Conservation (phyloP, 1,284 basidiomycete species). For the Schizophyllum amplum region DNA sequence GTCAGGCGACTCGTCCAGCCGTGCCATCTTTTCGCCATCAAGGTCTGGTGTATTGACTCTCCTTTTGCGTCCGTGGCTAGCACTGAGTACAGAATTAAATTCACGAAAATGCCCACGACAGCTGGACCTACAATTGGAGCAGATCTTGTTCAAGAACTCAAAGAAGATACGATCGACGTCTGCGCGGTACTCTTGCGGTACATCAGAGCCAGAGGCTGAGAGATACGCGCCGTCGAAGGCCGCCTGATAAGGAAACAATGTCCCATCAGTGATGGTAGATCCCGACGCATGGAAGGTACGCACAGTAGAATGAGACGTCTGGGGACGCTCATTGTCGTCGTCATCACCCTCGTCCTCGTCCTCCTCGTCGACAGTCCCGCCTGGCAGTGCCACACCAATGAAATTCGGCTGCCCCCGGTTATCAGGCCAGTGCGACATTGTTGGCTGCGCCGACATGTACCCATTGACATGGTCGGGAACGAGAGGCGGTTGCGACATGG, state of each 20-base stretch:
- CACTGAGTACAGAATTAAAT: conserved; percentile 42
- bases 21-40: conserved; percentile 99
- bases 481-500: background rate
- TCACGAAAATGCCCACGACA: conserved; percentile 4
- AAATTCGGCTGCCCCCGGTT: background rate
- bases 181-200: conserved; percentile 72
- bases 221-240: conserved; percentile 15
- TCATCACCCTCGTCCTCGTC: conserved; percentile 28
- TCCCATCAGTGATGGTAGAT: background rate
- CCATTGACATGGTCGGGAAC: background rate
- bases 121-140: conserved; percentile 75
- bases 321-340: conserved; percentile 18
- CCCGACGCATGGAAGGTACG: background rate
- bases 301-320: background rate
- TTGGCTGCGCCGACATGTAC: background rate
- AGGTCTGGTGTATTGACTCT: conserved; percentile 94
- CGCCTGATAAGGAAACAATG: conserved; percentile 10
- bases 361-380: conserved; percentile 27
- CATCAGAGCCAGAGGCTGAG: conserved; percentile 42
- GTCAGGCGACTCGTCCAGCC: conserved; percentile 90
- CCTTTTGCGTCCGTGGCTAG: conserved; percentile 91
- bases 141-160: conserved; percentile 81
- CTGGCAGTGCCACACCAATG: background rate
- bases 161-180: conserved; percentile 91
- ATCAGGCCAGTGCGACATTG: background rate